Conservation (phyloP, 129 eudicot species). For the Helianthus tuberosus region DNA sequence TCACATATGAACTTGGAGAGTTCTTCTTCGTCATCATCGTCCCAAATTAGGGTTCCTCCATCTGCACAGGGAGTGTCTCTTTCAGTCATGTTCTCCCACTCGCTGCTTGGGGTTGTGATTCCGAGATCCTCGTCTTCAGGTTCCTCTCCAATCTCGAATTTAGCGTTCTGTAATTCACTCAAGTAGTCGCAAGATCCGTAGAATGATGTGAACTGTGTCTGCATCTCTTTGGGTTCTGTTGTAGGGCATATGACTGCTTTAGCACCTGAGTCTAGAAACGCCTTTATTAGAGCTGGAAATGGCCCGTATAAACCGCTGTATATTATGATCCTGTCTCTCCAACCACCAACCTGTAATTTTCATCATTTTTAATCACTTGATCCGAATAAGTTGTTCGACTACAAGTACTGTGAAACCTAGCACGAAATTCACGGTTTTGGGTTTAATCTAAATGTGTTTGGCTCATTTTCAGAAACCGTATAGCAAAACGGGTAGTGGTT, state of each 20-base stretch:
- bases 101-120: conserved; percentile 64
- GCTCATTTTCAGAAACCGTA: too few relatives aligned
- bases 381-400: too few relatives aligned
- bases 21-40: conserved; percentile 72
- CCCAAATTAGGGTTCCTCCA: conserved; percentile 50
- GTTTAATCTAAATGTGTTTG: too few relatives aligned
- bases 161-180: conserved; percentile 49
- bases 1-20: conserved; percentile 62
- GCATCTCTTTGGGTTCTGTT: conserved; percentile 65
- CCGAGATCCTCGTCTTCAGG: conserved; percentile 48
- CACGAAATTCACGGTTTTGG: too few relatives aligned
- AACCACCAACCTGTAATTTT: conserved; percentile 67
- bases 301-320: conserved; percentile 79
- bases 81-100: conserved; percentile 87
- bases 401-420: too few relatives aligned
- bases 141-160: conserved; percentile 88
- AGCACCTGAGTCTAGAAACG: conserved; percentile 85
- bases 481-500: too few relatives aligned
- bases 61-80: conserved; percentile 36
- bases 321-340: conserved; percentile 91
- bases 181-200: conserved; percentile 65
- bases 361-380: not conserved
- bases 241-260: conserved; percentile 91
- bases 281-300: conserved; percentile 61
- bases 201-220: conserved; percentile 57